Conservation (phyloP, 192 early-diverging fungal species). For the Jimgerdemannia flammicorona region DNA sequence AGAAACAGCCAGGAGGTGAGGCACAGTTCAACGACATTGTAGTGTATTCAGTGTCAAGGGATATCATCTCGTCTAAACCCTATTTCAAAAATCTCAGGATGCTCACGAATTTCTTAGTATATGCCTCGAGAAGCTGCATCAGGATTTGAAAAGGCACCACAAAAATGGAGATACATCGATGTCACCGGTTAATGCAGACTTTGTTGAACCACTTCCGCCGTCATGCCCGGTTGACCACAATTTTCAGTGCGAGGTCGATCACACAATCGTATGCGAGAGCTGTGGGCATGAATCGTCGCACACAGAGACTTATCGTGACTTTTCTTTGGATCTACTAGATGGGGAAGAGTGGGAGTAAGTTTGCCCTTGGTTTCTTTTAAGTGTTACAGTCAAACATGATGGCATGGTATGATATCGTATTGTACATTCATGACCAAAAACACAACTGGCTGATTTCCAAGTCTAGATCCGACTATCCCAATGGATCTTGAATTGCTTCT, state of each 20-base stretch:
- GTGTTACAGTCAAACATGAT: no score
- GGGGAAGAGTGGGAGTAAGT: constrained; percentile 11
- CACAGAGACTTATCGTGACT: constrained; percentile 11
- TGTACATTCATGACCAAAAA: neutral
- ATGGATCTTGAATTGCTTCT: neutral
- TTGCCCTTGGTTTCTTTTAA: neutral
- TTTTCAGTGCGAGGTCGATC: constrained; percentile 11
- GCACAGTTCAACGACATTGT: neutral
- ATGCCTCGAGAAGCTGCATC: constrained; percentile 9
- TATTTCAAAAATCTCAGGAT: neutral
- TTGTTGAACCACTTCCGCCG: no score
- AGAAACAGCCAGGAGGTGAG: neutral
- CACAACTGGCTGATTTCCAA: constrained; percentile 5
- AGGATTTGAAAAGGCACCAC: neutral
- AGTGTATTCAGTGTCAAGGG: no score
- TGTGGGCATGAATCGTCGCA: constrained; percentile 6
- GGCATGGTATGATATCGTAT: no score
- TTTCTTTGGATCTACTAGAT: constrained; percentile 9
- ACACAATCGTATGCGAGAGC: constrained; percentile 4
- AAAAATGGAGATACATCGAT: neutral
- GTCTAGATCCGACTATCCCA: neutral
- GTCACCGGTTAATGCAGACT: neutral
- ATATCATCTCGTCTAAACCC: no score
- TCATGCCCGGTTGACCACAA: constrained; percentile 2
- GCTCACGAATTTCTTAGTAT: constrained; percentile 12